Percentiles rank a stretch among this genome's conserved stretches.
Conservation (phyloP, 2,329 filamentous ascomycete genomes). For the Clonostachys chloroleuca region DNA sequence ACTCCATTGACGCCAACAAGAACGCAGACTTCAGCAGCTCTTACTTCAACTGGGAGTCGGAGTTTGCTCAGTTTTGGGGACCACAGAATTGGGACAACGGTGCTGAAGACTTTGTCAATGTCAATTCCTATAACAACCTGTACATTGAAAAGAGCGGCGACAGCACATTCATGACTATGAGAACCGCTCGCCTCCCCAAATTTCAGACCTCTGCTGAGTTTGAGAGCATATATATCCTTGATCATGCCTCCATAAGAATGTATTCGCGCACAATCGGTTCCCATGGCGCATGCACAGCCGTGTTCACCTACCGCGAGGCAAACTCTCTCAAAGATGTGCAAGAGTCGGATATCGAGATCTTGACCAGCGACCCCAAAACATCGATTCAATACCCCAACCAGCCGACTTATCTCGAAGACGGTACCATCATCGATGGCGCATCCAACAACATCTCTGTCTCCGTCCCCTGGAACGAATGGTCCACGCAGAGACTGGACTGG, state of each 20-base stretch:
- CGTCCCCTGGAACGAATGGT: conserved; percentile 46
- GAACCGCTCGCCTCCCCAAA: conserved; percentile 30
- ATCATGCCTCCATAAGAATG: conserved; percentile 34
- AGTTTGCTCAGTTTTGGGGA: conserved; percentile 26
- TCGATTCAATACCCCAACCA: conserved; percentile 55
- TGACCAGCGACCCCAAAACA: conserved; percentile 34
- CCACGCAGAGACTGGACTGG: conserved; percentile 56
- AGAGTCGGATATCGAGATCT: conserved; percentile 46
- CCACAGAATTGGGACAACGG: conserved; percentile 30
- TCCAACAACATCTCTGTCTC: conserved; percentile 35
- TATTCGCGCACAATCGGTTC: conserved; percentile 38
- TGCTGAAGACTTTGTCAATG: conserved; percentile 22
- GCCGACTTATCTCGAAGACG: conserved; percentile 38
- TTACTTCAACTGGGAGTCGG: conserved; percentile 22
- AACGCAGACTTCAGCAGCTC: conserved; percentile 22
- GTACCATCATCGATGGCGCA: conserved; percentile 33
- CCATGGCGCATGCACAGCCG: conserved; percentile 41
- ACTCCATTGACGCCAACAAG: conserved; percentile 16
- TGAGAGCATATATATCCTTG: conserved; percentile 22
- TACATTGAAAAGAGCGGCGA: conserved; percentile 38
- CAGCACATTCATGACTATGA: conserved; percentile 37
- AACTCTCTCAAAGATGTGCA: conserved; percentile 29
- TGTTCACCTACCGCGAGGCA: conserved; percentile 40
- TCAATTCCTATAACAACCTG: conserved; percentile 31
- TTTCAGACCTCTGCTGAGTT: conserved; percentile 43